Evolutionary conservation across 805 yeast species (phyloP).

Genomic region (Ogataea dorogensis): DNA sequence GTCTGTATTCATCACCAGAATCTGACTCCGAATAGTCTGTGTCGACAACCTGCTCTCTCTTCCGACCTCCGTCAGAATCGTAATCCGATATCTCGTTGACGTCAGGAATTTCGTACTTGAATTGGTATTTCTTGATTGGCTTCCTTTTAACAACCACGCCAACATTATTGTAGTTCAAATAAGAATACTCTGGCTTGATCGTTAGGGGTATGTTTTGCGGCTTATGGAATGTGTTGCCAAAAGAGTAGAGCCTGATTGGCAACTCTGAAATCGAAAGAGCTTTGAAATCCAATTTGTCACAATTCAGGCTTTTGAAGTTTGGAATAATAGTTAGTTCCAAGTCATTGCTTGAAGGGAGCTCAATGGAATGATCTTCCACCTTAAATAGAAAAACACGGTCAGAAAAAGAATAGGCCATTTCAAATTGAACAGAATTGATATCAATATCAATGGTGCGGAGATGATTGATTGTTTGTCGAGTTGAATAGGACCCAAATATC

Average conservation of each 20-base stretch:
- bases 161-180: slow-evolving; percentile 18
- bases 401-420: slow-evolving; percentile 1
- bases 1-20: slow-evolving; percentile 3
- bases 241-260: slow-evolving; percentile 12
- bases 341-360: slow-evolving; percentile 8
- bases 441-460: slow-evolving; percentile 10
- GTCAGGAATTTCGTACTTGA: not conserved
- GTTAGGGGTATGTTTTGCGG: slow-evolving; percentile 15
- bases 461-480: not conserved
- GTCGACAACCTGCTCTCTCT: not conserved
- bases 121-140: not conserved
- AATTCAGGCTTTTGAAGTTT: slow-evolving; percentile 15
- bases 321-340: slow-evolving; percentile 20
- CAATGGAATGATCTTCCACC: slow-evolving; percentile 1
- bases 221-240: slow-evolving; percentile 22
- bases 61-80: slow-evolving; percentile 9
- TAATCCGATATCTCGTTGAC: slow-evolving; percentile 11
- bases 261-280: not conserved
- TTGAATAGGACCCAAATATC: slow-evolving; percentile 7
- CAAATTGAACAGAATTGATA: slow-evolving; percentile 18
- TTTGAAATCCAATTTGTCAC: slow-evolving; percentile 8
- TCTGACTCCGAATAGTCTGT: slow-evolving; percentile 5
- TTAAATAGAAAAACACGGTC: slow-evolving; percentile 9
- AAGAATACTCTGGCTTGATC: slow-evolving; percentile 10
- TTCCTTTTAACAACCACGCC: not conserved